Percentiles rank a stretch among this genome's conserved stretches.
phyloP scores from a whole-genome alignment of 306 rosid species.

The Acacia crassicarpa region DNA sequence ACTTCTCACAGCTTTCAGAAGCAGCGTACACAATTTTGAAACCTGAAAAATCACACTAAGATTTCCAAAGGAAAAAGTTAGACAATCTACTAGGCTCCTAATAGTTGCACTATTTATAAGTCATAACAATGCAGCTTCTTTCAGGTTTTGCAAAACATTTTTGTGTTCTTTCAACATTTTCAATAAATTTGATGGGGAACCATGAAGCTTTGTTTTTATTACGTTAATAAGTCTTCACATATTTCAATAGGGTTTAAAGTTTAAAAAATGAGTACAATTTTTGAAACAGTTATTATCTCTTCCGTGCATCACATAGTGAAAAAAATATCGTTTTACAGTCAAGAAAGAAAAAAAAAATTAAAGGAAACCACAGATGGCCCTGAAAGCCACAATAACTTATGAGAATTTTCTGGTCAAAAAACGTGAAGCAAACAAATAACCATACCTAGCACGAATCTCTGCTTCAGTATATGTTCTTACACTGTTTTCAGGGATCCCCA shows the following conservation, averaged over 20 bases:
- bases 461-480: slow-evolving; percentile 91
- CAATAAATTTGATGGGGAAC: not conserved
- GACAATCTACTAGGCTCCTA: slow-evolving; percentile 26
- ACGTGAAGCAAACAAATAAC: slow-evolving; percentile 7
- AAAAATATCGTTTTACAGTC: not conserved
- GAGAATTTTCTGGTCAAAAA: slow-evolving; percentile 1
- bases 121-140: not conserved
- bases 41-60: slow-evolving; percentile 94
- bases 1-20: slow-evolving; percentile 82
- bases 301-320: not conserved
- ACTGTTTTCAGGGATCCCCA: slow-evolving; percentile 87
- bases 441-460: slow-evolving; percentile 94
- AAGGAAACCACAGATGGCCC: slow-evolving; percentile 22
- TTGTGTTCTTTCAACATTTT: not conserved
- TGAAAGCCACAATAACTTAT: slow-evolving; percentile 11
- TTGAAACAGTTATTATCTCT: not conserved
- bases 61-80: slow-evolving; percentile 30
- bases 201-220: not conserved
- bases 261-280: not conserved
- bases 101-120: not conserved
- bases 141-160: not conserved
- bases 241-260: not conserved
- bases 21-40: slow-evolving; percentile 85
- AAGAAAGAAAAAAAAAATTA: slow-evolving; percentile 27
- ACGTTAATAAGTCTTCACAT: not conserved